phyloP scores from a whole-genome alignment of 495 filamentous ascomycete genomes.

The Parathielavia appendiculata region DNA sequence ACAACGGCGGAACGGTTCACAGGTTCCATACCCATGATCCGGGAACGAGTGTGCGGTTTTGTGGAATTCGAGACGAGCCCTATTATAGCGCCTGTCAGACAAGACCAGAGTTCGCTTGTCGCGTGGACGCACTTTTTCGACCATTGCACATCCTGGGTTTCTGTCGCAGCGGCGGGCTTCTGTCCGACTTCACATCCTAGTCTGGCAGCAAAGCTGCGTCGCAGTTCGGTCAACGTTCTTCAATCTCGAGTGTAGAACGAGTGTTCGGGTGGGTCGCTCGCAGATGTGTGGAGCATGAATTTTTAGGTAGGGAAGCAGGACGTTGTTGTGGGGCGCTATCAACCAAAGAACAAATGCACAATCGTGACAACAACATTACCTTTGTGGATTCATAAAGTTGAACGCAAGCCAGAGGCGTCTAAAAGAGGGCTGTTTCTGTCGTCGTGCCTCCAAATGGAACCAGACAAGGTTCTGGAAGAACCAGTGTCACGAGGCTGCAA shows the following conservation, averaged over 20 bases:
- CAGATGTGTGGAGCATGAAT: neutral
- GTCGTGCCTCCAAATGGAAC: neutral
- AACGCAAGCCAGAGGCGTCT: no score
- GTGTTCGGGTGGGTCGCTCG: constrained; percentile 4
- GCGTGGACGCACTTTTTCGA: constrained; percentile 4
- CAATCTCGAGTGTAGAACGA: neutral
- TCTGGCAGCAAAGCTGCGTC: neutral
- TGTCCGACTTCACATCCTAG: neutral
- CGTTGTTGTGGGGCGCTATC: constrained; percentile 9
- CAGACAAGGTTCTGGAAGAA: neutral
- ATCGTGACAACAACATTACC: neutral
- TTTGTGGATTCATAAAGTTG: neutral
- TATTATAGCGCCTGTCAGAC: constrained; percentile 11
- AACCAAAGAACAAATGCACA: neutral
- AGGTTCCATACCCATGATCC: constrained; percentile 30
- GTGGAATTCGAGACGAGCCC: constrained; percentile 20
- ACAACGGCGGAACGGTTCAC: neutral
- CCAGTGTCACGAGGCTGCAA: neutral
- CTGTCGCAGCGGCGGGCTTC: neutral
- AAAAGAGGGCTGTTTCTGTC: neutral
- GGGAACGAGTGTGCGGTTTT: constrained; percentile 25
- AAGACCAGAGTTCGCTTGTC: neutral
- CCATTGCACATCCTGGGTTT: constrained; percentile 23
- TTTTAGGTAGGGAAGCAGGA: neutral
- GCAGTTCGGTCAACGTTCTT: constrained; percentile 3